Conservation (phyloP, 2,329 filamentous ascomycete genomes). For the Hortaea sp. region DNA sequence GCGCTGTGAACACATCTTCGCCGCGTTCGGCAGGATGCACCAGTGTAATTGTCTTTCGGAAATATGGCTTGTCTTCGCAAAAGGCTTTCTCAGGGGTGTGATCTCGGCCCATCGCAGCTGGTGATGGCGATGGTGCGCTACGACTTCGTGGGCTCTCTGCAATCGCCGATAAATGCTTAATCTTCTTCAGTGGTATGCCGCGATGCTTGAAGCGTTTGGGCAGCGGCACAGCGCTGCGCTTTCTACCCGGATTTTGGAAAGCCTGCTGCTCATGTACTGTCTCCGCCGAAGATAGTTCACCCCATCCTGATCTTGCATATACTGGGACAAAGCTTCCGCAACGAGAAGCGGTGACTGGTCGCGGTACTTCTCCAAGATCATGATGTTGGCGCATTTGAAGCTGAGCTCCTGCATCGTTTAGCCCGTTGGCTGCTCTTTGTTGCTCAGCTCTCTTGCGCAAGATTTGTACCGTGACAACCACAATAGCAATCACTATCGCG, state of each 20-base stretch:
- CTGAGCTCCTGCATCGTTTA: slow-evolving; percentile 13
- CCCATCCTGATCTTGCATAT: slow-evolving; percentile 31
- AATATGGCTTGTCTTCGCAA: slow-evolving; percentile 11
- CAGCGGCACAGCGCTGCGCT: slow-evolving; percentile 14
- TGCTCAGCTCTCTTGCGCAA: slow-evolving; percentile 15
- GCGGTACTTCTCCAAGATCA: slow-evolving; percentile 13
- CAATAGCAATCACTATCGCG: slow-evolving; percentile 15
- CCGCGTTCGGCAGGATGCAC: slow-evolving; percentile 2
- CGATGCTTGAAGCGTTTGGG: slow-evolving; percentile 14
- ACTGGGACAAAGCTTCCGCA: slow-evolving; percentile 9
- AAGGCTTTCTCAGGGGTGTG: background rate
- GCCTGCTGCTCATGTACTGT: slow-evolving; percentile 15
- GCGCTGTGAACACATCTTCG: slow-evolving; percentile 9
- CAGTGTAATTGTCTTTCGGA: slow-evolving; percentile 7
- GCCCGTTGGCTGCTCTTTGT: slow-evolving; percentile 14
- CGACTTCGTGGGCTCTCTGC: slow-evolving; percentile 28
- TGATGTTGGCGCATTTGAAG: slow-evolving; percentile 3
- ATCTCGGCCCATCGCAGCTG: slow-evolving; percentile 2
- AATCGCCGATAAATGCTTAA: slow-evolving; percentile 28
- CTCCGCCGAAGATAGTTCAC: slow-evolving; percentile 31
- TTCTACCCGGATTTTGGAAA: slow-evolving; percentile 4
- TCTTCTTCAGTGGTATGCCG: slow-evolving; percentile 12
- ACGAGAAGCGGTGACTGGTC: slow-evolving; percentile 10
- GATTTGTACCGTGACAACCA: slow-evolving; percentile 15
- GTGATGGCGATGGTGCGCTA: slow-evolving; percentile 15